Base-by-base conservation (phyloP, 306 rosid species). In the Myrica gale region DNA sequence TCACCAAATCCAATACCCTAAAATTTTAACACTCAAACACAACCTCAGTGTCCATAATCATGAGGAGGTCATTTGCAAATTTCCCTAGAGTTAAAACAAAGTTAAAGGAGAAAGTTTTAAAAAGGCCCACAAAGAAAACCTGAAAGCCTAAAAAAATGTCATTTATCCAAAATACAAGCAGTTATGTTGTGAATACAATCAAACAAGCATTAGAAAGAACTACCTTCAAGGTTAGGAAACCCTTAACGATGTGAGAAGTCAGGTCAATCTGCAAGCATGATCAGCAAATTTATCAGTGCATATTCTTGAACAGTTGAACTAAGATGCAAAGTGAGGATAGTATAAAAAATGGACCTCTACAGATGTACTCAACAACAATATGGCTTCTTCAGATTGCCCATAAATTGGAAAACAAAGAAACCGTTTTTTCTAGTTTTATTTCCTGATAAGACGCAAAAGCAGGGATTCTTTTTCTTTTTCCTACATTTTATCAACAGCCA, bases 191-290 rank as follows among this genome's bases (percentile, higher is more conserved):
- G 55, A 47, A 23, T 2, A 4, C 20, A 71, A 21, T 50, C 10
- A 16, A 12, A 55, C 19, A 73, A 23, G 42, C 51, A 73, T 23
- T 39, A 39, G 73, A 84, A 71, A 61, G 16, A 39, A 50, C 4
- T 83, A 95, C 99, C 99, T 92, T 92, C 75, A 95, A 78, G 71
- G 99, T 92, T 87, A 95, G 81, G 86, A 85, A 92, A 82, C 89
- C 96, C 87, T 85, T 95, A 56, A 87, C 70, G 54, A 95, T 92
- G 71, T 95, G 99, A 72, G 99, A 89, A 76, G 83, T 76, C 86
- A 92, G 79, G 81, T 95, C 99, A 84, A 95, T 90, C 99, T 95
- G 97, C 88, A 88, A 54, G 32, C 69, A 73, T 51, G 32, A 56
- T 53, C 71, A 71, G 71, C 73, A 82, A n/a, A 79, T 81, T 41